Percentiles rank a stretch among this genome's conserved stretches.
Evolutionary conservation across 257 asterid genomes (phyloP).

Genomic region (Plantago elongata): DNA sequence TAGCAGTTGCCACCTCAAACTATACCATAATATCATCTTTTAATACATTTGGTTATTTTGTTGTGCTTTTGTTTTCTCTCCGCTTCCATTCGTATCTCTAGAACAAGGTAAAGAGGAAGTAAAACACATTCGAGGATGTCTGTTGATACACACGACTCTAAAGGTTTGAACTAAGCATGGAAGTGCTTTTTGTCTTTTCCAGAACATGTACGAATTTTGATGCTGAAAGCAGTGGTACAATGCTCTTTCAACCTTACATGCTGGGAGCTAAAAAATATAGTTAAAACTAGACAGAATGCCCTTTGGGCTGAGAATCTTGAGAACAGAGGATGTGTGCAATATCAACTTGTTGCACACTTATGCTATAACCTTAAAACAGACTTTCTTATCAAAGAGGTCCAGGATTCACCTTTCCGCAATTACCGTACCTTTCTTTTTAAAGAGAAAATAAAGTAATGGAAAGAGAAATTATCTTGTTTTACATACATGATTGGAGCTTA

Average conservation of each 20-base stretch:
- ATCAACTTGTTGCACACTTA: background rate
- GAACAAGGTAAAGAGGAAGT: background rate
- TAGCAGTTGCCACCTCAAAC: no score
- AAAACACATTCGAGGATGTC: background rate
- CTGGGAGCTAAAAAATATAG: background rate
- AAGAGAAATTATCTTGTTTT: no score
- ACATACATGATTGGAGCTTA: no score
- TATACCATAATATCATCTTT: no score
- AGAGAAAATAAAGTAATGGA: no score
- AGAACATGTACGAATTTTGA: background rate
- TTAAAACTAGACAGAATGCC: background rate
- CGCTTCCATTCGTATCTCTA: background rate
- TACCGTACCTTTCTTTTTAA: no score
- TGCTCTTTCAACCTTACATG: constrained; percentile 1
- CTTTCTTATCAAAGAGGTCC: background rate
- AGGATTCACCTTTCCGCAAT: no score
- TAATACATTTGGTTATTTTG: background rate
- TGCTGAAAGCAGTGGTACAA: background rate
- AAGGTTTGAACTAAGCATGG: background rate
- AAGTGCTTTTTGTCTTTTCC: background rate
- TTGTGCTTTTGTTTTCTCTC: background rate
- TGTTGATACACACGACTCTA: background rate
- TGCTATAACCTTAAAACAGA: background rate
- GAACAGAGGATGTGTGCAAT: background rate
- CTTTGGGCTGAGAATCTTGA: constrained; percentile 1